Evolutionary conservation across 306 rosid species (phyloP).

Genomic region (Dicorynia guianensis): DNA sequence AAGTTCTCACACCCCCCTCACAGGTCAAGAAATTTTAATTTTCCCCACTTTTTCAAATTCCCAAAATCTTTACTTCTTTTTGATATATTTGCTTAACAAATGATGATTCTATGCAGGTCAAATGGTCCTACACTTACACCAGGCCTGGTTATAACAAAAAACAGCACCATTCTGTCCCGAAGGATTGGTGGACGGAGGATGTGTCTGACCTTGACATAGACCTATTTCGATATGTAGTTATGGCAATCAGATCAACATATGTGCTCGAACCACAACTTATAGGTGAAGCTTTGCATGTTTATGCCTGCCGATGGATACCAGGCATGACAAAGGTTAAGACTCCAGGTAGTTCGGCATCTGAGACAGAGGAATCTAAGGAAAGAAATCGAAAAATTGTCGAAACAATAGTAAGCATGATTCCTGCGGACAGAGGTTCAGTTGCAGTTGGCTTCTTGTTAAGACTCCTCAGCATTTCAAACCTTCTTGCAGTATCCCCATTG

Average conservation of each 20-base stretch:
- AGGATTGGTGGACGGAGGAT: slow-evolving; percentile 99
- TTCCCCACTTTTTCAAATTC: not conserved
- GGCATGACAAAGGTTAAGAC: slow-evolving; percentile 55
- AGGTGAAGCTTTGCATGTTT: slow-evolving; percentile 97
- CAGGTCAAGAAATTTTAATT: slow-evolving; percentile 58
- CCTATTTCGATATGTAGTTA: slow-evolving; percentile 75
- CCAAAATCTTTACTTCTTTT: not conserved
- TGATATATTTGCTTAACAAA: slow-evolving; percentile 18
- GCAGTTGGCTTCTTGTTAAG: slow-evolving; percentile 81
- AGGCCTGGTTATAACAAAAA: slow-evolving; percentile 86
- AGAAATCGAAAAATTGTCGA: slow-evolving; percentile 66
- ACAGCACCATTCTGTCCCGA: slow-evolving; percentile 79
- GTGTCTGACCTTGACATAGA: slow-evolving; percentile 84
- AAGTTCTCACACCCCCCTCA: slow-evolving; percentile 75
- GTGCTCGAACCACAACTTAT: slow-evolving; percentile 81
- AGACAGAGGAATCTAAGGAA: slow-evolving; percentile 56
- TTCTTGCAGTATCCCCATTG: slow-evolving; percentile 66
- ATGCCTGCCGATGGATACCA: slow-evolving; percentile 79
- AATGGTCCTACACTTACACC: slow-evolving; percentile 96
- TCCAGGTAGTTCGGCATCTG: slow-evolving; percentile 51
- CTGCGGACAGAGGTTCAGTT: slow-evolving; percentile 81
- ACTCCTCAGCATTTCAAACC: slow-evolving; percentile 63
- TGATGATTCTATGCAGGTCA: slow-evolving; percentile 64
- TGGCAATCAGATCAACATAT: slow-evolving; percentile 73
- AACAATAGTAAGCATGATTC: slow-evolving; percentile 82